A percentile compares a stretch with the other conserved stretches of the same genome.
Evolutionary conservation across 2,329 filamentous ascomycete species (phyloP).

Genomic region (Cercospora nicotianae): DNA sequence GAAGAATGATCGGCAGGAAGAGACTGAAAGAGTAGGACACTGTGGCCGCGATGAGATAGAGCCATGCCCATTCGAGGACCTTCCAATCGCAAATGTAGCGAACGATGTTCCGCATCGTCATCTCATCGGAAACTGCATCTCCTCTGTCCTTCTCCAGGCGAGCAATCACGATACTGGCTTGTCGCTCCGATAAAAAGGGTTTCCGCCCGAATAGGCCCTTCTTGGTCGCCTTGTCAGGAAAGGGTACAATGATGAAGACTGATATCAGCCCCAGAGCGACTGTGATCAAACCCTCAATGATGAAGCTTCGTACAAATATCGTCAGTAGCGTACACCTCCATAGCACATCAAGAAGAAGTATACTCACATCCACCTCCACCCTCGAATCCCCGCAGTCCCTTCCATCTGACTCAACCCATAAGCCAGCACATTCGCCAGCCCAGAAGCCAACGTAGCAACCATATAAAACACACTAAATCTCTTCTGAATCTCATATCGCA

Average conservation of each 20-base stretch:
- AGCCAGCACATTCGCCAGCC: conserved; percentile 21
- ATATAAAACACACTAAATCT: conserved; percentile 20
- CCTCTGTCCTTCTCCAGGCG: neutral
- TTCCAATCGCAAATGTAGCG: conserved; percentile 5
- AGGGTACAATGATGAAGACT: neutral
- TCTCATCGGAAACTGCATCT: neutral
- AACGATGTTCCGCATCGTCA: conserved; percentile 5
- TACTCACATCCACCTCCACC: neutral
- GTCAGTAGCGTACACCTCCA: neutral
- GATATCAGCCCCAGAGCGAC: neutral
- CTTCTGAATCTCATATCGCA: conserved; percentile 23
- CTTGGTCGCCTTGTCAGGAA: neutral
- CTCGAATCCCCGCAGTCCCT: neutral
- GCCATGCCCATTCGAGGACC: conserved; percentile 7
- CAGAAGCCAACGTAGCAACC: conserved; percentile 10
- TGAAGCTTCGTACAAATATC: neutral
- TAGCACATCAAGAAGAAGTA: neutral
- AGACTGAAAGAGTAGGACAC: conserved; percentile 73
- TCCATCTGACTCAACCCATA: conserved; percentile 12
- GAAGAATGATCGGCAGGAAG: conserved; percentile 72
- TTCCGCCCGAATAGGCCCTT: neutral
- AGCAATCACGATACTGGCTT: neutral
- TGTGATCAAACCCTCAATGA: neutral
- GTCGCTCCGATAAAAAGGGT: neutral
- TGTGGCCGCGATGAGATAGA: conserved; percentile 48